Base-by-base conservation (phyloP, 1,284 basidiomycete species). In the Puccinia sorghi region DNA sequence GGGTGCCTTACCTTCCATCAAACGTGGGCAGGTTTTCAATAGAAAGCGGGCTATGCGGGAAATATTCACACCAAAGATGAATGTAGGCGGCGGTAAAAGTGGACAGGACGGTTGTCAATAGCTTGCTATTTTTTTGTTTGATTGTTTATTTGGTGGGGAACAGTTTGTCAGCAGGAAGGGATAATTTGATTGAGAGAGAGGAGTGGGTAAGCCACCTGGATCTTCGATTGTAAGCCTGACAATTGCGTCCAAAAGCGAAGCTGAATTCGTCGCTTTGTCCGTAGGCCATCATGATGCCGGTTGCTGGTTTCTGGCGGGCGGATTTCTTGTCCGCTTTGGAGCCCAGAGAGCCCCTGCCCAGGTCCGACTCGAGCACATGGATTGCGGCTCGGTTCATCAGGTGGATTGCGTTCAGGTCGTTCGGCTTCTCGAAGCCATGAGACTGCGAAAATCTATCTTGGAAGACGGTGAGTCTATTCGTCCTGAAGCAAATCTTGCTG, bases 261-360 rank as follows among this genome's bases (percentile, higher is more conserved):
- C 93, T 97, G 86, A 90, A 98, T 85, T 99, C 97, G 85, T 99
- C 97, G 56, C 93, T 96, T 86, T 99, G 93, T 0, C 96, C 96
- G 84, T 97, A 99, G 0, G 89, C 96, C 41, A 95, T 87, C 7
- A 93, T 86, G 72, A 96, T 83, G 91, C 90, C 32, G 81, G 69
- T 54, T 13, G 69, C 25, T 8, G 48, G n/a, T 57, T 54, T 48
- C 32, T 61, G 17, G 20, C 4, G 37, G 22, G 17, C 13, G 2
- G 56, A 59, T 46, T 56, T 57, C 54, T 54, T 57, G 9, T 37
- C 12, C 41, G 56, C 25, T 12, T 22, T 57, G 37, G 25, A n/a
- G 17, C 27, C 32, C 20, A 32, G 25, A 48, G 20, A 48, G 9
- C 73, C 73, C 37, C 37, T 25, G 5, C 73, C 73, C 27, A 76